phyloP scores from a whole-genome alignment of 208 protist genomes.

The Wallacemonas rigidus region DNA sequence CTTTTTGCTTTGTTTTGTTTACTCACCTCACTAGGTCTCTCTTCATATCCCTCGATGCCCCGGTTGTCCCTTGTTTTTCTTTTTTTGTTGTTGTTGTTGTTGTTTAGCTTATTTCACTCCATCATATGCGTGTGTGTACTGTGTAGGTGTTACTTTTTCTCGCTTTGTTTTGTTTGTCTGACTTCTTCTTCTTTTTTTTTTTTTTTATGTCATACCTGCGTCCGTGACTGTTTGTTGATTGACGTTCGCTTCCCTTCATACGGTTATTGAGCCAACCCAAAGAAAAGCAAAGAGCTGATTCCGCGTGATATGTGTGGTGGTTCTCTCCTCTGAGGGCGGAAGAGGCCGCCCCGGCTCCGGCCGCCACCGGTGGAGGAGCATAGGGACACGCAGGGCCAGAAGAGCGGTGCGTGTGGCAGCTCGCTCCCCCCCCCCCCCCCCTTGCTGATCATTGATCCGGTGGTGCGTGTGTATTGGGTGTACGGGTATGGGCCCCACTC shows the following conservation, averaged over 20 bases:
- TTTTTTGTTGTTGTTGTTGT: conserved; percentile 15
- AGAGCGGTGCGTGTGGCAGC: no score
- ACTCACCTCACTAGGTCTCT: neutral
- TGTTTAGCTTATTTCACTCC: conserved; percentile 2
- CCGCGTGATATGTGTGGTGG: no score
- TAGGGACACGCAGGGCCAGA: no score
- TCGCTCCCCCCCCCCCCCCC: no score
- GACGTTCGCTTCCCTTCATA: neutral
- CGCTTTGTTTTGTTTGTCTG: conserved; percentile 19
- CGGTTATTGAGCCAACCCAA: neutral
- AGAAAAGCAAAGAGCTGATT: neutral
- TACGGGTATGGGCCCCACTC: no score
- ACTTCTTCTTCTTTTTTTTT: conserved; percentile 5
- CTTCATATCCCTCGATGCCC: neutral
- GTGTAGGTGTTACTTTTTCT: conserved; percentile 8
- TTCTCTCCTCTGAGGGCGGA: no score
- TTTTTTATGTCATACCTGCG: neutral
- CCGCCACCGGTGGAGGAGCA: no score
- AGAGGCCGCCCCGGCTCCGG: no score
- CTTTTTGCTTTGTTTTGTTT: neutral
- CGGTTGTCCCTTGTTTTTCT: conserved; percentile 8
- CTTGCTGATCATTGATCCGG: no score
- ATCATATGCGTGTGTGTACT: neutral
- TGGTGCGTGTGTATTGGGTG: no score
- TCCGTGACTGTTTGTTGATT: neutral